Percentiles rank a stretch among this genome's conserved stretches.
phyloP scores from a whole-genome alignment of 2,329 filamentous ascomycete species.

The Coleophoma cylindrospora region DNA sequence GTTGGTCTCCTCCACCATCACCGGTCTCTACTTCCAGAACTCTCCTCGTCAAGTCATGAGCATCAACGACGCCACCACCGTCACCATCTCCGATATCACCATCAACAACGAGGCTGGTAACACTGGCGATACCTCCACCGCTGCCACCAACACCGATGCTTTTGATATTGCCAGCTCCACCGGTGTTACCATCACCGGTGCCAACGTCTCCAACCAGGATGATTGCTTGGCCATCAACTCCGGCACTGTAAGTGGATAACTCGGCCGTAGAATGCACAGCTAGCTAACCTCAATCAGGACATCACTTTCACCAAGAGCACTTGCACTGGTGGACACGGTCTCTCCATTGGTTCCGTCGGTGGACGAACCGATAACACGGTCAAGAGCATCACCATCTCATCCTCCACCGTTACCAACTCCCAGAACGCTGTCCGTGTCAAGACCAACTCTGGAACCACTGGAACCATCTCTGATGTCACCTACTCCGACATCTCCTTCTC shows the following conservation, averaged over 20 bases:
- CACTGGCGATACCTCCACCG: conserved; percentile 16
- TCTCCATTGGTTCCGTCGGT: conserved; percentile 56
- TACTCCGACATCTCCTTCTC: conserved; percentile 33
- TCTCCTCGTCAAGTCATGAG: conserved; percentile 39
- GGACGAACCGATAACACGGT: conserved; percentile 45
- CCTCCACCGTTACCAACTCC: too few relatives aligned
- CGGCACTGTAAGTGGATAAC: conserved; percentile 30
- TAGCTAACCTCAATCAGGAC: conserved; percentile 22
- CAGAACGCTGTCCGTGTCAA: too few relatives aligned
- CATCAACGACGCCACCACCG: conserved; percentile 33
- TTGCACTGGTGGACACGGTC: conserved; percentile 31
- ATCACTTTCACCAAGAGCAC: conserved; percentile 16
- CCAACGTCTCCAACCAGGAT: conserved; percentile 51
- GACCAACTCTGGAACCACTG: too few relatives aligned
- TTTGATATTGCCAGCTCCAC: conserved; percentile 41
- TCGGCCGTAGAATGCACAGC: conserved; percentile 9
- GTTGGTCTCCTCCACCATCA: conserved; percentile 43
- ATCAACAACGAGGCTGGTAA: conserved; percentile 53
- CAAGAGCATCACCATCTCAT: too few relatives aligned
- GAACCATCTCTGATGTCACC: conserved; percentile 38
- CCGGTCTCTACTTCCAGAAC: conserved; percentile 43
- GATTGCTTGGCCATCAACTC: conserved; percentile 55
- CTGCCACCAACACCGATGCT: conserved; percentile 45
- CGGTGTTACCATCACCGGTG: conserved; percentile 42
- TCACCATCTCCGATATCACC: conserved; percentile 42